These are phyloP conservation scores for Bipolaris zeicola DNA, from an alignment of 2,329 filamentous ascomycete genomes.

Conservation along the genomic window DNA sequence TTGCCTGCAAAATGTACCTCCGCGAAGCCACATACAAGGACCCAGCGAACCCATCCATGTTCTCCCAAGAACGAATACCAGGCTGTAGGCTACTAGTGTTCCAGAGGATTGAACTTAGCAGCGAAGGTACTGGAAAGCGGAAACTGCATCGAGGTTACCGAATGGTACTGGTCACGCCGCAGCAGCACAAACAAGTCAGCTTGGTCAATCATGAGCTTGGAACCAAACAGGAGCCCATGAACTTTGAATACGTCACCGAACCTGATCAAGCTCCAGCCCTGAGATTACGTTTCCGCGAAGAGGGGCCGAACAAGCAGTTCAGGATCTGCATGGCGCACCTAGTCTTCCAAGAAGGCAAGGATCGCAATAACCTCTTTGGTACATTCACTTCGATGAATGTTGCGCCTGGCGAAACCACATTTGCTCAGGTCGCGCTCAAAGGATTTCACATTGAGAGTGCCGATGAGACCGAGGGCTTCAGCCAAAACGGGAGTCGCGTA, in stretches of 20 bases:
- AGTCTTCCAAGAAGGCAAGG: slow-evolving; percentile 74
- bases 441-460: slow-evolving; percentile 67
- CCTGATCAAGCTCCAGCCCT: slow-evolving; percentile 71
- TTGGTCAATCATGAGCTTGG: slow-evolving; percentile 73
- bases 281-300: slow-evolving; percentile 71
- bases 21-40: slow-evolving; percentile 83
- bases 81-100: slow-evolving; percentile 77
- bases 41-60: slow-evolving; percentile 69
- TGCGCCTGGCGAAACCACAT: slow-evolving; percentile 70
- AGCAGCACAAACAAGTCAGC: slow-evolving; percentile 77
- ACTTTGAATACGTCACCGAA: slow-evolving; percentile 69
- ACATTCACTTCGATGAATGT: slow-evolving; percentile 75
- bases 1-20: slow-evolving; percentile 72
- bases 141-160: slow-evolving; percentile 80
- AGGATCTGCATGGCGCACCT: slow-evolving; percentile 70
- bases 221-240: slow-evolving; percentile 66
- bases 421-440: slow-evolving; percentile 70
- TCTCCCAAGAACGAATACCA: slow-evolving; percentile 74
- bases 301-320: slow-evolving; percentile 52
- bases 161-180: slow-evolving; percentile 76
- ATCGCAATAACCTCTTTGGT: slow-evolving; percentile 73
- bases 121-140: slow-evolving; percentile 73
- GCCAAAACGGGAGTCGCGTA: slow-evolving; percentile 47
- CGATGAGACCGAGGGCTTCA: slow-evolving; percentile 55
- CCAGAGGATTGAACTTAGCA: slow-evolving; percentile 70